Conservation (phyloP, 768 basidiomycete genomes). For the Leccinum boreale region DNA sequence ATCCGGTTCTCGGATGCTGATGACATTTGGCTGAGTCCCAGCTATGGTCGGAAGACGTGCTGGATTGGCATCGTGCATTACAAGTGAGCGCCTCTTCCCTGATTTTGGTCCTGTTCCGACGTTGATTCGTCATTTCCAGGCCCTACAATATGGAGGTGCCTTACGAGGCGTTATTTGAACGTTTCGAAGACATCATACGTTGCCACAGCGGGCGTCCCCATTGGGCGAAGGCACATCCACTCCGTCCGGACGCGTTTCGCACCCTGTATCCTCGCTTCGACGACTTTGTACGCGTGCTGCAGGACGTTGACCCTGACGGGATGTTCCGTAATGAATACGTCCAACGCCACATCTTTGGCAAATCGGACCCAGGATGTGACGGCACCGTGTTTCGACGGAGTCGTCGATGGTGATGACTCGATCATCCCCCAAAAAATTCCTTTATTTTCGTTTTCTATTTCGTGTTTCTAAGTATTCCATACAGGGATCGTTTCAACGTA, state of each 20-base stretch:
- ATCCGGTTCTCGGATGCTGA: slow-evolving; percentile 85
- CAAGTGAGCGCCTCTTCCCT: slow-evolving; percentile 56
- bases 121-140: slow-evolving; percentile 38
- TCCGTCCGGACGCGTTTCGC: slow-evolving; percentile 62
- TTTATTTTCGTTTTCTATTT: not conserved
- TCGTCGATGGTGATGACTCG: slow-evolving; percentile 3
- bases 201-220: slow-evolving; percentile 82
- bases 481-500: slow-evolving; percentile 2
- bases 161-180: slow-evolving; percentile 72
- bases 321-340: slow-evolving; percentile 89
- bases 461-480: slow-evolving; percentile 4
- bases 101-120: not conserved
- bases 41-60: slow-evolving; percentile 70
- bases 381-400: slow-evolving; percentile 46
- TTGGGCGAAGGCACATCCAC: slow-evolving; percentile 91
- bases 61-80: slow-evolving; percentile 99
- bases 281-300: slow-evolving; percentile 66
- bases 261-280: slow-evolving; percentile 78
- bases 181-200: slow-evolving; percentile 69
- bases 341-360: slow-evolving; percentile 80
- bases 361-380: slow-evolving; percentile 36
- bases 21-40: slow-evolving; percentile 94
- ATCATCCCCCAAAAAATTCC: not conserved
- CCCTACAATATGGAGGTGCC: slow-evolving; percentile 84
- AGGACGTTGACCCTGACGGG: slow-evolving; percentile 68